phyloP scores from a whole-genome alignment of 257 asterid species.

The Nyctanthes arbortristis region DNA sequence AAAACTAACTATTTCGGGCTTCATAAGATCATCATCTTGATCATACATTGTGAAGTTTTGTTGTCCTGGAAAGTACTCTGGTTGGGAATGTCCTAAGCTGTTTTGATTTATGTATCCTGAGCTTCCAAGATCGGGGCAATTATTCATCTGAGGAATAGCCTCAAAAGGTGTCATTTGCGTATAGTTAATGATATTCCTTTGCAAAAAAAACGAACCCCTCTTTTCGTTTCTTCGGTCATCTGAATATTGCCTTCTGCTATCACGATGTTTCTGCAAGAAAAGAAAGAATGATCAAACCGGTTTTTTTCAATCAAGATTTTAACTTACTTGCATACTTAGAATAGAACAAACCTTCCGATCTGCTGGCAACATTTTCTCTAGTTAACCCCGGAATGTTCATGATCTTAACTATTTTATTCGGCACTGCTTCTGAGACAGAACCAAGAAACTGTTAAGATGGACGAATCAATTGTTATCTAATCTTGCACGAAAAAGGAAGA shows the following conservation, averaged over 20 bases:
- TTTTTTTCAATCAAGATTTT: too few relatives aligned
- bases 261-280: constrained; percentile 62
- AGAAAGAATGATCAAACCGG: neutral
- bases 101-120: constrained; percentile 1
- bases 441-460: neutral
- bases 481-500: neutral
- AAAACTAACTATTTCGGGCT: neutral
- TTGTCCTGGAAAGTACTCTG: constrained; percentile 8
- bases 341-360: constrained; percentile 66
- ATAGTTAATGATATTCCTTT: constrained; percentile 11
- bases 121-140: constrained; percentile 14
- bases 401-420: constrained; percentile 65
- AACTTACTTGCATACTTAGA: neutral
- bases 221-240: constrained; percentile 27
- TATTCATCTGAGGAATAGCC: constrained; percentile 15
- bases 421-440: constrained; percentile 53
- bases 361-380: constrained; percentile 79
- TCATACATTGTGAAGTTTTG: constrained; percentile 35
- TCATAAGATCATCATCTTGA: constrained; percentile 36
- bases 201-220: constrained; percentile 12
- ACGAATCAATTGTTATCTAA: neutral
- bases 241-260: constrained; percentile 42
- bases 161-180: neutral
- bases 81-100: constrained; percentile 6
- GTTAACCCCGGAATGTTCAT: constrained; percentile 69